Percentiles rank a stretch among this genome's conserved stretches.
Evolutionary conservation across 2,329 filamentous ascomycete species (phyloP).

Genomic region (Penicillium decumbens): DNA sequence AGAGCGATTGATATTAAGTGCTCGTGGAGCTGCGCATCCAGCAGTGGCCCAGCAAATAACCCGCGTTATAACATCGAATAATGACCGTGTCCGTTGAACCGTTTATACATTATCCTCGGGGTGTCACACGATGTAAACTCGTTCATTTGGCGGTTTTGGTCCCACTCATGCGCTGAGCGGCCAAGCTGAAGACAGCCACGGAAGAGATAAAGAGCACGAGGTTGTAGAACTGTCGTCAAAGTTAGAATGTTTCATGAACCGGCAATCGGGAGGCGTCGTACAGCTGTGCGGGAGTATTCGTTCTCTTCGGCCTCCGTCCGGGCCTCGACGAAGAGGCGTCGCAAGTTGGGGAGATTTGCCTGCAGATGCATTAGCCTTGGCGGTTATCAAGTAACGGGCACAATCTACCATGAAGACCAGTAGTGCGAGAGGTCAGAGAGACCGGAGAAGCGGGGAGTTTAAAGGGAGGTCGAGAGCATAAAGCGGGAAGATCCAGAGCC

Average conservation of each 20-base stretch:
- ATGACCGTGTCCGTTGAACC: constrained; percentile 5
- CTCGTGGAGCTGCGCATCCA: neutral
- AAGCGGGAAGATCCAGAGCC: constrained; percentile 21
- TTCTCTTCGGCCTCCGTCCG: constrained; percentile 90
- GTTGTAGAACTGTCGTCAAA: constrained; percentile 74
- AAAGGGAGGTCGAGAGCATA: constrained; percentile 1
- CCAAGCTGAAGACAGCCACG: constrained; percentile 86
- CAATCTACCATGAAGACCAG: constrained; percentile 18
- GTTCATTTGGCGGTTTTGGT: constrained; percentile 36
- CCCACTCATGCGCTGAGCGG: constrained; percentile 74
- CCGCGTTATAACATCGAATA: constrained; percentile 6
- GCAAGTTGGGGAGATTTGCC: constrained; percentile 75
- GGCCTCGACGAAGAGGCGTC: constrained; percentile 91
- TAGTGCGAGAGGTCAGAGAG: neutral
- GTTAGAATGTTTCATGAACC: constrained; percentile 6
- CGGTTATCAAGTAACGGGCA: constrained; percentile 1
- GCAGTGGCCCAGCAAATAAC: neutral
- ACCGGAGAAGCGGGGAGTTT: neutral
- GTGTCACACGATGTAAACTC: neutral
- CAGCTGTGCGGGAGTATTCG: constrained; percentile 86
- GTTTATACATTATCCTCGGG: neutral
- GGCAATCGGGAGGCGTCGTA: constrained; percentile 45
- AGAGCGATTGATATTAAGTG: constrained; percentile 42
- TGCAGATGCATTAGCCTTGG: constrained; percentile 19
- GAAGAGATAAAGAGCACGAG: constrained; percentile 95